Conservation (phyloP, 2,329 filamentous ascomycete species). For the Nothopassalora personata region DNA sequence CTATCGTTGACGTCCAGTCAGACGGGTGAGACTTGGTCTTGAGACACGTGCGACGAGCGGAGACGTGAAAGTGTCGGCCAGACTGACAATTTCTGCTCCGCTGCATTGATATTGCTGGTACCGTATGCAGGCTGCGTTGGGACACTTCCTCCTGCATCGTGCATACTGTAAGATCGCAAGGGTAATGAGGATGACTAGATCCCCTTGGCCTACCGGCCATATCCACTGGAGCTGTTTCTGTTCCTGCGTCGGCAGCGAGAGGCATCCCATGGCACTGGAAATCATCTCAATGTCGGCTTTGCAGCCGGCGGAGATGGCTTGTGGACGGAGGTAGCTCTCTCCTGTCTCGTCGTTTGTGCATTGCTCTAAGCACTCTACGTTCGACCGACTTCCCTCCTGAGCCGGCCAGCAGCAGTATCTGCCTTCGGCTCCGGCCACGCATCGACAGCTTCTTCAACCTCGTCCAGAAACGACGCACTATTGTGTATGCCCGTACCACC, state of each 20-base stretch:
- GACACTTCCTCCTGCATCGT: neutral
- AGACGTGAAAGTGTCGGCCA: too few relatives aligned
- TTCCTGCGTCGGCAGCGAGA: neutral
- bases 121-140: neutral
- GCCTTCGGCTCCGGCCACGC: slow-evolving; percentile 71
- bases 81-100: neutral
- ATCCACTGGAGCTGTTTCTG: neutral
- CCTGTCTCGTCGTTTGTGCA: neutral
- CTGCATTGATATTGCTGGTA: neutral
- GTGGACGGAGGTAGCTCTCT: too few relatives aligned
- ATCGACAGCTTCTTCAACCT: slow-evolving; percentile 81
- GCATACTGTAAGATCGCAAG: neutral
- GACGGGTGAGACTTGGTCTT: too few relatives aligned
- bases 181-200: neutral
- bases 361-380: slow-evolving; percentile 3
- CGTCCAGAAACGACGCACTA: slow-evolving; percentile 78
- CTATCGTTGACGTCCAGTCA: too few relatives aligned
- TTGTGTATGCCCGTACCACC: slow-evolving; percentile 88
- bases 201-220: too few relatives aligned
- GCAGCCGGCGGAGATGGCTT: neutral
- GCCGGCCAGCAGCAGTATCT: slow-evolving; percentile 56
- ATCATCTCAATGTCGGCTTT: neutral
- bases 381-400: slow-evolving; percentile 57
- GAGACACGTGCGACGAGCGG: too few relatives aligned
- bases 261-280: neutral